Base-by-base conservation (phyloP, 2,329 filamentous ascomycete genomes). In the Fusarium humuli region DNA sequence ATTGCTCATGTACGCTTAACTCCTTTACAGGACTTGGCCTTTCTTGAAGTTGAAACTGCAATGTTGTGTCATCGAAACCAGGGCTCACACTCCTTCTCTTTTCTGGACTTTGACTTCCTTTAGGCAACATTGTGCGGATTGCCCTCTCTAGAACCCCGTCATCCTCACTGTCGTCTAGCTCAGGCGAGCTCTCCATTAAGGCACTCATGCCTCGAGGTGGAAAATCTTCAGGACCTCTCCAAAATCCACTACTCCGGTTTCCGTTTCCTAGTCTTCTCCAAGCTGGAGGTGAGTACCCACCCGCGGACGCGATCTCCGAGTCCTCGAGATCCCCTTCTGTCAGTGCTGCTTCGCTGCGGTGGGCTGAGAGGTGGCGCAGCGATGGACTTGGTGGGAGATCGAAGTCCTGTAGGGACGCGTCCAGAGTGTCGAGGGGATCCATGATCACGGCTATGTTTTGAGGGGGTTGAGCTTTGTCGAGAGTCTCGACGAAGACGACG, bases 211-310 rank as follows among this genome's bases (percentile, higher is more conserved):
- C 67, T 20, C 83, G 69, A 59, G 70, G 70, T 25, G 86, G 81
- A 12, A 84, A 80, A 73, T 90, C 86, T 74, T 89, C 86, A 65
- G 76, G 77, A n/a, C 76, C 72, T 73, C 86, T 85, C 85, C 91
- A 90, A 77, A 90, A 89, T 69, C 86, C 86, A 74, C 82, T 86
- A 78, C 83, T 87, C 76, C 84, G 83, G 71, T 84, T 83, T 73
- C 86, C 87, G 83, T 88, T 88, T 81, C 83, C 84, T 79, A 88
- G 85, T 71, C 86, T 86, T 76, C 85, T 83, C 87, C 87, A 89
- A 49, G 87, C 87, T 69, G 87, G 87, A 60, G 87, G 87, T 75
- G 85, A 88, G 81, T 86, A 89, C 67, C 86, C 86, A 83, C 85
- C 86, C 75, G 70, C 83, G 76, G 86, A 88, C 75, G 69, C 80